phyloP scores from a whole-genome alignment of 2,329 filamentous ascomycete species.

The Acephala macrosclerotiorum region DNA sequence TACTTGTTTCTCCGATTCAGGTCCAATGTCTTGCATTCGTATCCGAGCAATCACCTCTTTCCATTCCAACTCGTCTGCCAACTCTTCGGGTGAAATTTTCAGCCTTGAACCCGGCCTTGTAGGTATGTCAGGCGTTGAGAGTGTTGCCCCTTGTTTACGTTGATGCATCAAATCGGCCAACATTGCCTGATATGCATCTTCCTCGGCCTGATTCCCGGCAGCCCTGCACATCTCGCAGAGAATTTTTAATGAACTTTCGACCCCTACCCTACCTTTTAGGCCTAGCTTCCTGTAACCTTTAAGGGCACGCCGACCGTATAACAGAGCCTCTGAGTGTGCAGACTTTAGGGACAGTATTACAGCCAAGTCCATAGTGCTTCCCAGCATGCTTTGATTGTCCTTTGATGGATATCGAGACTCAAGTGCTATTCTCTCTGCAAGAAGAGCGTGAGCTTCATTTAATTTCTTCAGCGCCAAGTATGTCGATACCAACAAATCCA shows the following conservation, averaged over 20 bases:
- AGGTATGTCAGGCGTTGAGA: no score
- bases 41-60: no score
- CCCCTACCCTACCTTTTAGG: constrained; percentile 1
- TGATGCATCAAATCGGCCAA: constrained; percentile 45
- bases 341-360: constrained; percentile 20
- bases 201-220: constrained; percentile 20
- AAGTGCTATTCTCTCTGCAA: not conserved
- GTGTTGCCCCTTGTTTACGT: no score
- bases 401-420: not conserved
- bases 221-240: constrained; percentile 16
- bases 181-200: constrained; percentile 26
- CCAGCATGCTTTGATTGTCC: constrained; percentile 12
- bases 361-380: constrained; percentile 20
- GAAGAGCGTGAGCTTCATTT: not conserved
- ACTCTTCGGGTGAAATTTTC: no score
- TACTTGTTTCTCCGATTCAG: no score
- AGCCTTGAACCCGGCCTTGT: no score
- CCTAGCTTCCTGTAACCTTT: constrained; percentile 29
- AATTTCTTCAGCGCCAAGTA: not conserved
- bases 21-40: no score
- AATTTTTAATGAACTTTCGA: constrained; percentile 16
- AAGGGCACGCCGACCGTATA: constrained; percentile 25
- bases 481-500: not conserved
- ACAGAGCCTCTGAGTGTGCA: constrained; percentile 23
- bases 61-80: no score